Evolutionary conservation across 2,329 filamentous ascomycete species (phyloP).

Genomic region (Talaromyces atroroseus): DNA sequence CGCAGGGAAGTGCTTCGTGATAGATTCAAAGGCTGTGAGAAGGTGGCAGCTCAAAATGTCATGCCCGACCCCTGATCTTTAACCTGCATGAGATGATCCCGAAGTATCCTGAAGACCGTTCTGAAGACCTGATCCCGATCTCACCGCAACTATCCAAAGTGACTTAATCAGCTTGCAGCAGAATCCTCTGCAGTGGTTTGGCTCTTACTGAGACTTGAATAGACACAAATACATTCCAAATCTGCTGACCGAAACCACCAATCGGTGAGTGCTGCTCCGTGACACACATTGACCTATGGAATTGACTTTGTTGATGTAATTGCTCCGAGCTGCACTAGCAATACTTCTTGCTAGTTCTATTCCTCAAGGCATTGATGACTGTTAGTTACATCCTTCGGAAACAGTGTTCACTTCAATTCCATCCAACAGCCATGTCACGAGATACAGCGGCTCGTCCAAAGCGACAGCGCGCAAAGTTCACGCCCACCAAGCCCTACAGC

Average conservation of each 20-base stretch:
- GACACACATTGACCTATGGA: background rate
- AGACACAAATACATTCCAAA: background rate
- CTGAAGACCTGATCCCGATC: background rate
- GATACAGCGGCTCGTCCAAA: background rate
- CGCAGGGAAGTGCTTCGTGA: no score
- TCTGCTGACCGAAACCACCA: background rate
- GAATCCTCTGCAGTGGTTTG: no score
- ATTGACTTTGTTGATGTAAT: background rate
- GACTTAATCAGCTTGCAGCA: no score
- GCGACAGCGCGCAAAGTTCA: background rate
- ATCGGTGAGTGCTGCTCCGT: background rate
- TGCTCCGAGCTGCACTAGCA: background rate
- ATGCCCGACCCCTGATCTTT: background rate
- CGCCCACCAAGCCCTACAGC: slow-evolving; percentile 5
- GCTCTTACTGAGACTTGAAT: no score
- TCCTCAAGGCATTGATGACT: background rate
- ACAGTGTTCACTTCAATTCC: background rate
- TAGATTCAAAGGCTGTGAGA: background rate
- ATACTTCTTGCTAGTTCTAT: background rate
- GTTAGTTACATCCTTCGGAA: background rate
- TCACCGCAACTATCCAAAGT: no score
- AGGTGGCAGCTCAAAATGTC: background rate
- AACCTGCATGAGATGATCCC: background rate
- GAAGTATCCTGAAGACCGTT: background rate
- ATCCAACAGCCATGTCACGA: background rate